Evolutionary conservation across 108 stramenopile species (phyloP), one percentile per base, ranked within the genome.

Genomic region (Nannochloropsis gaditana): DNA sequence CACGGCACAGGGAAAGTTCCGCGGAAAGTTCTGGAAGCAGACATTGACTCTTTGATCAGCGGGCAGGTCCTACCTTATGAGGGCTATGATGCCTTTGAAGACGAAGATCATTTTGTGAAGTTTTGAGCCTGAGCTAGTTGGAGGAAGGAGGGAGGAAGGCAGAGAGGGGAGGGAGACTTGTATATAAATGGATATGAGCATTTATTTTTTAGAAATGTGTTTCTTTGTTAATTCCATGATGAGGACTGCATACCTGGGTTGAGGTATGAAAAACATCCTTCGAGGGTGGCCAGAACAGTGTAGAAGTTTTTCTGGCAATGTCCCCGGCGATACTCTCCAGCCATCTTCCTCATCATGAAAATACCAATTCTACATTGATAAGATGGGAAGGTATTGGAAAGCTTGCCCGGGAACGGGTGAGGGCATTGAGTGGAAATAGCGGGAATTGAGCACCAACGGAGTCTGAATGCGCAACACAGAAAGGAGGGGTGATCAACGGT

Each of bases 1-100:
- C 81, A 21, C 41, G 11, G 19, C 42, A 21, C 41, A 82, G 41
- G 42, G 15, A 42, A 43, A 31, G 9, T 42, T 9, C 44, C 9
- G 17, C 9, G 45, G 43, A 82, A 87, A 83, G 86, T 87, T 31
- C 82, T 87, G 41, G 83, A 83, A 73, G 86, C 82, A 31, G 86
- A 87, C 80, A 83, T 87, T 44, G 79, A 59, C 50, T 82, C 86
- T 9, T 80, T 87, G 83, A 15, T 87, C 44, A 73, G 83, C 44
- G 83, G 80, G 41, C 83, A 45, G 41, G 82, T 73, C 42, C 59
- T 87, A 19, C 86, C 86, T 31, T 87, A 83, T 83, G 79, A 45
- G 79, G 86, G 86, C 41, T 87, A 83, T 42, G 86, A 87, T 45
- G 83, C 83, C 73, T 87, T 87, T 79, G 86, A 83, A 42, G 86